Evolutionary conservation across 441 rosid genomes (phyloP).

Genomic region (Croton setiger): DNA sequence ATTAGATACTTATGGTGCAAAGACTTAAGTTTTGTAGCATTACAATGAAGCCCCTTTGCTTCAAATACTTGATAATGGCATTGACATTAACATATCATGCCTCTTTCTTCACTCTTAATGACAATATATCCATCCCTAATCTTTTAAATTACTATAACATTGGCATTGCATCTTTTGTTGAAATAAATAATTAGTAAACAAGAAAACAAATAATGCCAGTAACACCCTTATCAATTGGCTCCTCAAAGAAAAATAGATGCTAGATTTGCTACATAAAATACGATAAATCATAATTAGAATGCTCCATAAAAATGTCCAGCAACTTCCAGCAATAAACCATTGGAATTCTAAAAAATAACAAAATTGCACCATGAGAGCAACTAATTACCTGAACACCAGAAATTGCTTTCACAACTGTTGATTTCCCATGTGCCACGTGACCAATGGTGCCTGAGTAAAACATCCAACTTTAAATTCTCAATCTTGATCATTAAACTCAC

Average conservation of each 20-base stretch:
- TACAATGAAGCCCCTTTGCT: background rate
- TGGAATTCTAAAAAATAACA: background rate
- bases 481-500: background rate
- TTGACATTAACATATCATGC: background rate
- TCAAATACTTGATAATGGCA: background rate
- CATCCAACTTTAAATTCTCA: background rate
- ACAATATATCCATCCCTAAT: background rate
- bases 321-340: background rate
- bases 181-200: too few relatives aligned
- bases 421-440: constrained; percentile 96
- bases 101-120: background rate
- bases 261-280: too few relatives aligned
- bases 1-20: too few relatives aligned
- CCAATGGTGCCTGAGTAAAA: constrained; percentile 73
- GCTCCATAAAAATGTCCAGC: background rate
- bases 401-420: constrained; percentile 88
- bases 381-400: constrained; percentile 82
- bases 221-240: too few relatives aligned
- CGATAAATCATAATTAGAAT: too few relatives aligned
- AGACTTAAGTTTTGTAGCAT: too few relatives aligned
- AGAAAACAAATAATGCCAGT: too few relatives aligned
- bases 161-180: too few relatives aligned
- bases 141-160: too few relatives aligned
- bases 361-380: background rate
- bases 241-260: too few relatives aligned